A percentile compares a stretch with the other conserved stretches of the same genome.
These are phyloP conservation scores for Boletus reticuloceps DNA, from an alignment of 768 basidiomycete genomes.

Conservation along the genomic window DNA sequence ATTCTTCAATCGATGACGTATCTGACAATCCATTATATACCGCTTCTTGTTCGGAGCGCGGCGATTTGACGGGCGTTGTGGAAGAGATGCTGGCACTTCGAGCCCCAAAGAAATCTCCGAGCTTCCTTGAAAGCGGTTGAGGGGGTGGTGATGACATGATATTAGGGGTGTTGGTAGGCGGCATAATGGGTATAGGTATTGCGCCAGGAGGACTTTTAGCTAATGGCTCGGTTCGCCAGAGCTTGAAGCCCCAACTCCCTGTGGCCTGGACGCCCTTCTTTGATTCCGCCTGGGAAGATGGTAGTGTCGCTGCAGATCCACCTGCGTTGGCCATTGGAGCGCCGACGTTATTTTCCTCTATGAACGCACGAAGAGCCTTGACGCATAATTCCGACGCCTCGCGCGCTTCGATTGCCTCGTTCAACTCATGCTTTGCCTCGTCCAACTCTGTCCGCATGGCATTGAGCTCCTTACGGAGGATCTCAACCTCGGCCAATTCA, in stretches of 20 bases:
- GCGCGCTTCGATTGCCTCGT: conserved; percentile 77
- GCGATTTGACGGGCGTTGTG: conserved; percentile 26
- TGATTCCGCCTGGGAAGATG: conserved; percentile 31
- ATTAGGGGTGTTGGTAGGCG: conserved; percentile 19
- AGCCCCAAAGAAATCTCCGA: conserved; percentile 70
- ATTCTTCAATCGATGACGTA: conserved; percentile 37
- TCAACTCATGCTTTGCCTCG: conserved; percentile 61
- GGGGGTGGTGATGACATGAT: conserved; percentile 26
- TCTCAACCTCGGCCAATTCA: conserved; percentile 49
- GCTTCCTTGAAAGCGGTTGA: conserved; percentile 57
- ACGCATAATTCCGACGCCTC: conserved; percentile 87
- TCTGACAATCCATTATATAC: conserved; percentile 31
- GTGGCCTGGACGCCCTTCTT: conserved; percentile 29
- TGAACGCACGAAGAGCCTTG: conserved; percentile 78
- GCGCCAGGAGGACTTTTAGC: conserved; percentile 28
- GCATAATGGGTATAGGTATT: conserved; percentile 27
- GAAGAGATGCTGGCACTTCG: conserved; percentile 52
- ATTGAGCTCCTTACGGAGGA: conserved; percentile 58
- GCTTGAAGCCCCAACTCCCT: conserved; percentile 66
- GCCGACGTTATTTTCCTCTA: conserved; percentile 70
- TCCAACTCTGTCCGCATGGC: conserved; percentile 58
- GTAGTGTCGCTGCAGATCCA: conserved; percentile 14
- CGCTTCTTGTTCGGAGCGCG: conserved; percentile 24
- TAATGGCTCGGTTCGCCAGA: conserved; percentile 52
- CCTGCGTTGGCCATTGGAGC: conserved; percentile 14